Base-by-base conservation (phyloP, 2,329 filamentous ascomycete genomes). In the Beauveria australis region DNA sequence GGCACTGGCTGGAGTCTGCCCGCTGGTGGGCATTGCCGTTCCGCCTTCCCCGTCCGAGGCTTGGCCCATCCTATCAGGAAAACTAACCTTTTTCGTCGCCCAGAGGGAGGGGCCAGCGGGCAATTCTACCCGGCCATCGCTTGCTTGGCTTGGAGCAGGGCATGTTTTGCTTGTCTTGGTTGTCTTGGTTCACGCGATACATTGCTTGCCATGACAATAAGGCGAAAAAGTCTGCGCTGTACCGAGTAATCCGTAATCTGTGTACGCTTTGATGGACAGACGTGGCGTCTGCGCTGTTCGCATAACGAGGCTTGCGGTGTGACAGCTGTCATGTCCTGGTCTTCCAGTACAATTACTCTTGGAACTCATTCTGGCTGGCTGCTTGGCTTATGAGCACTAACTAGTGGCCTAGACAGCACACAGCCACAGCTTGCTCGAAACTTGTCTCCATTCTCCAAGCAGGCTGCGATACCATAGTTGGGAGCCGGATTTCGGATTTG, bases 21-120 rank as follows among this genome's bases (percentile, higher is more conserved):
- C 46, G 54, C 30, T 18, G 44, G 54, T 49, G 54, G 54, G 44
- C 44, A 28, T 56, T 51, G 47, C 47, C 55, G 33, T 51, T 51
- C 55, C 55, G 55, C 26, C 55, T 59, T 59, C 55, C 55, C 55
- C 47, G 55, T 44, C 6, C 28, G 30, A 57, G 54, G 44, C 54
- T 14, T 56, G 30, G 3, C 46, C 44, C 33, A 47, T 33, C 33
- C 55, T 18, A 51, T 33, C 30, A 33, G 30, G 10, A 33, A 33
- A 51, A 41, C 30, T 19, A 44, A 37, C 26, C n/a, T n/a, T 49
- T 48, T 48, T 5, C 14, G 22, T 30, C 18, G 43, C 44, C 12
- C 46, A 7, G 26, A 22, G 19, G 33, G 28, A 46, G 55, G 30
- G 44, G 19, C 19, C 40, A 26, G 37, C 47, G 33, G 55, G 37